Evolutionary conservation across 164 flowering plant species (phyloP).

Genomic region (Piper betle): DNA sequence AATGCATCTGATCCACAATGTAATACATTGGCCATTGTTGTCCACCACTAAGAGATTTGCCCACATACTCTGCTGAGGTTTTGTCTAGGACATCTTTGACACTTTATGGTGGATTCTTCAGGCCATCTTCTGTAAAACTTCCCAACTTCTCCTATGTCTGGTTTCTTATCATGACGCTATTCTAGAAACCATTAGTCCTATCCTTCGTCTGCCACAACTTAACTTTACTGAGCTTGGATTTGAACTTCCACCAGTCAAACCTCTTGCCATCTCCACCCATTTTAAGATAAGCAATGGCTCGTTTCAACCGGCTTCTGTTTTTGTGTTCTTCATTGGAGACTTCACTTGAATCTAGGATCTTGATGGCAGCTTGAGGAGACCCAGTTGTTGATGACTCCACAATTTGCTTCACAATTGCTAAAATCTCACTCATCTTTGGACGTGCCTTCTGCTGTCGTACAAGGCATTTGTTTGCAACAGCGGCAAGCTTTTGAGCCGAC

Average conservation of each 20-base stretch:
- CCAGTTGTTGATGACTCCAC: conserved; percentile 25
- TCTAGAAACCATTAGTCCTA: too few relatives aligned
- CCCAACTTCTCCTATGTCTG: too few relatives aligned
- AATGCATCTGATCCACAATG: too few relatives aligned
- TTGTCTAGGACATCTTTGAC: too few relatives aligned
- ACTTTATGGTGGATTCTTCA: too few relatives aligned
- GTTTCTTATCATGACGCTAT: too few relatives aligned
- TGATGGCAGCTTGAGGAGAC: conserved; percentile 21
- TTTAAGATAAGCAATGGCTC: conserved; percentile 9
- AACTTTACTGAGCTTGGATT: conserved; percentile 5
- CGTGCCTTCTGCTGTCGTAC: conserved; percentile 42
- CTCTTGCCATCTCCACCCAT: conserved; percentile 6
- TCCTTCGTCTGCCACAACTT: too few relatives aligned
- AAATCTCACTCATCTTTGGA: conserved; percentile 78
- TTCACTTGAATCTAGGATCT: conserved; percentile 8
- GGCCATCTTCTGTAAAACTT: too few relatives aligned
- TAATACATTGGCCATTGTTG: too few relatives aligned
- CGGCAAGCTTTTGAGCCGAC: conserved; percentile 60
- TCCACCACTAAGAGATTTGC: too few relatives aligned
- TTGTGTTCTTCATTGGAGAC: conserved; percentile 11
- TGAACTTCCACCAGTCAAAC: conserved; percentile 15
- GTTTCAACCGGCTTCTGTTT: conserved; percentile 13
- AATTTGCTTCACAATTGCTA: conserved; percentile 47
- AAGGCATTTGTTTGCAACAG: conserved; percentile 70
- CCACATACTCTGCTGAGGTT: too few relatives aligned